phyloP scores from a whole-genome alignment of 768 basidiomycete genomes.

The Coprinopsis sp. region DNA sequence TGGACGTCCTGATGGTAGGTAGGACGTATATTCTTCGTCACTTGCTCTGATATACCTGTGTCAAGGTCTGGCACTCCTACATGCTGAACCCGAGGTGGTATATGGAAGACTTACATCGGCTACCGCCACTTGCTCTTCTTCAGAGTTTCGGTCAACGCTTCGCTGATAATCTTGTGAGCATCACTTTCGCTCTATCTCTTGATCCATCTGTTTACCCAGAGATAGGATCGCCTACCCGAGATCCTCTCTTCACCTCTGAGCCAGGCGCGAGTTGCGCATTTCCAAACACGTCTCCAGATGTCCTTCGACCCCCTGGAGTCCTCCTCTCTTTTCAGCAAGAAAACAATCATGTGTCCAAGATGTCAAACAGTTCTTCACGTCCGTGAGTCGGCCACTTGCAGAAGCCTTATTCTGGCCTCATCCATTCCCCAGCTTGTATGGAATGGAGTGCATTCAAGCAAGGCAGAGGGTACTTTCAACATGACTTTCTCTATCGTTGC shows the following conservation, averaged over 20 bases:
- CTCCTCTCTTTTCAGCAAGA: neutral
- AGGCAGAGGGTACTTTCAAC: constrained; percentile 1
- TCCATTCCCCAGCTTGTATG: neutral
- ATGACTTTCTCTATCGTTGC: neutral
- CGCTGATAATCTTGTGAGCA: neutral
- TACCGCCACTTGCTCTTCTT: neutral
- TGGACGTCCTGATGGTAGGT: constrained; percentile 35
- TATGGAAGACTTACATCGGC: constrained; percentile 11
- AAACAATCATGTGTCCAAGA: neutral
- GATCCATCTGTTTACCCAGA: neutral
- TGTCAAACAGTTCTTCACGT: neutral
- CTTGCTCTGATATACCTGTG: neutral
- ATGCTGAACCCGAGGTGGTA: constrained; percentile 33
- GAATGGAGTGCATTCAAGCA: neutral
- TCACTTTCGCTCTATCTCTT: neutral
- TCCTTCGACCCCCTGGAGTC: neutral
- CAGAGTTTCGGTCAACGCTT: neutral
- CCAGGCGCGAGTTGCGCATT: neutral
- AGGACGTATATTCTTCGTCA: neutral
- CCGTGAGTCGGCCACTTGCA: constrained; percentile 3
- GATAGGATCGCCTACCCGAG: neutral
- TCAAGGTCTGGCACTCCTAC: constrained; percentile 35
- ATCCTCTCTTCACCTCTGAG: neutral
- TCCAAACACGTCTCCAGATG: neutral
- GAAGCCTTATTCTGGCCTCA: too few species aligned